Evolutionary conservation across 148 eudicot species (phyloP).

Genomic region (Limonium bicolor): DNA sequence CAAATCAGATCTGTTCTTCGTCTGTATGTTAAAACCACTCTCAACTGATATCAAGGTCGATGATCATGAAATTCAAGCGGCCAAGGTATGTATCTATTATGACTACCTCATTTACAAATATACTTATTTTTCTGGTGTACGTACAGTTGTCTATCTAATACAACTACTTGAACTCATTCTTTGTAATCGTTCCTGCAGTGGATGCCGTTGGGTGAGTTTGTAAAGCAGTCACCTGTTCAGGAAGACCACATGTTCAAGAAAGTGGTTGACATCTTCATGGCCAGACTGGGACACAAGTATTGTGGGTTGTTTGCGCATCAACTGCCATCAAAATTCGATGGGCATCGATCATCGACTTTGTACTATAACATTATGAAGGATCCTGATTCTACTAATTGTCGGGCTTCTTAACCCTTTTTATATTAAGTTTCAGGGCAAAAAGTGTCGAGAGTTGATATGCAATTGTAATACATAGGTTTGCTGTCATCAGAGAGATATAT

Average conservation of each 20-base stretch:
- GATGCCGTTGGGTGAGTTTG: conserved; percentile 78
- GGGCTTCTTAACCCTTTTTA: too few relatives aligned
- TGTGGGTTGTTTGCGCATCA: conserved; percentile 61
- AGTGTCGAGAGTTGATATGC: too few relatives aligned
- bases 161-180: neutral
- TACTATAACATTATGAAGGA: too few relatives aligned
- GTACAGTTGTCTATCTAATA: too few relatives aligned
- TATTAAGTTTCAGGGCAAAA: too few relatives aligned
- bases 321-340: conserved; percentile 57
- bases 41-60: conserved; percentile 52
- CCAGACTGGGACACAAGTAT: conserved; percentile 52
- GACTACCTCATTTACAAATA: too few relatives aligned
- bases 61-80: conserved; percentile 67
- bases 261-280: conserved; percentile 49
- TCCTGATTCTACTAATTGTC: too few relatives aligned
- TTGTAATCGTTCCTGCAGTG: conserved; percentile 31
- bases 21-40: conserved; percentile 62
- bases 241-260: conserved; percentile 68
- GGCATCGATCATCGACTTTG: conserved; percentile 43
- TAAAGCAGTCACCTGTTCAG: conserved; percentile 50
- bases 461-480: too few relatives aligned
- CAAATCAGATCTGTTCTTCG: conserved; percentile 86
- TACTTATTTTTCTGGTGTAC: too few relatives aligned
- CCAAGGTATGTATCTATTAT: conserved; percentile 64
- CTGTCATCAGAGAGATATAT: too few relatives aligned